phyloP scores from a whole-genome alignment of 1,284 basidiomycete species.

The Thecaphora frezii region DNA sequence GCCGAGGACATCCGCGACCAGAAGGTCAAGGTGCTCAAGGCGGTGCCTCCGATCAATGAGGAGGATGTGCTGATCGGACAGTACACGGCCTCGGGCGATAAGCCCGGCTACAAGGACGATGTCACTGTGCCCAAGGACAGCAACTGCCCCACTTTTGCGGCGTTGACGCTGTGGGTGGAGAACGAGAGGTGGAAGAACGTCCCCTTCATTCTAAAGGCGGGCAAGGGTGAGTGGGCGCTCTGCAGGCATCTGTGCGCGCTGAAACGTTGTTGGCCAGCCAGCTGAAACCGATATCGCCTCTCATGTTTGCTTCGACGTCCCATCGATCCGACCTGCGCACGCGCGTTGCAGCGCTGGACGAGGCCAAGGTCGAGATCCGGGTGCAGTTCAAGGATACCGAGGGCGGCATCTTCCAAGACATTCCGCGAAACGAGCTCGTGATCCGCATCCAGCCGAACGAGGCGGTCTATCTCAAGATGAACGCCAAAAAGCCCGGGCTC shows the following conservation, averaged over 20 bases:
- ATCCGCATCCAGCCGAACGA: constrained; percentile 56
- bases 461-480: constrained; percentile 55
- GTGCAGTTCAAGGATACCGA: constrained; percentile 54
- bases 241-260: too few relatives aligned
- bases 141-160: constrained; percentile 60
- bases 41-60: constrained; percentile 51
- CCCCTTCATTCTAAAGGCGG: constrained; percentile 58
- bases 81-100: constrained; percentile 56
- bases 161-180: constrained; percentile 54
- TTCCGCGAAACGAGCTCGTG: constrained; percentile 56
- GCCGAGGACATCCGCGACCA: constrained; percentile 59
- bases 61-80: constrained; percentile 59
- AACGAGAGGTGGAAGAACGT: constrained; percentile 56
- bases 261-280: too few relatives aligned
- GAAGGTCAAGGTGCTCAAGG: constrained; percentile 59
- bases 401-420: constrained; percentile 34
- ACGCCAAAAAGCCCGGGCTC: constrained; percentile 55
- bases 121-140: constrained; percentile 60
- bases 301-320: too few relatives aligned
- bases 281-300: too few relatives aligned
- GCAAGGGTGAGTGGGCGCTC: constrained; percentile 45
- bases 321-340: too few relatives aligned
- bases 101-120: constrained; percentile 61
- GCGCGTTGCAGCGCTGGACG: constrained; percentile 36
- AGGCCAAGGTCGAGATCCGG: constrained; percentile 56